These are phyloP conservation scores for Hypoxylon rickii DNA, from an alignment of 495 filamentous ascomycete genomes.

Conservation along the genomic window DNA sequence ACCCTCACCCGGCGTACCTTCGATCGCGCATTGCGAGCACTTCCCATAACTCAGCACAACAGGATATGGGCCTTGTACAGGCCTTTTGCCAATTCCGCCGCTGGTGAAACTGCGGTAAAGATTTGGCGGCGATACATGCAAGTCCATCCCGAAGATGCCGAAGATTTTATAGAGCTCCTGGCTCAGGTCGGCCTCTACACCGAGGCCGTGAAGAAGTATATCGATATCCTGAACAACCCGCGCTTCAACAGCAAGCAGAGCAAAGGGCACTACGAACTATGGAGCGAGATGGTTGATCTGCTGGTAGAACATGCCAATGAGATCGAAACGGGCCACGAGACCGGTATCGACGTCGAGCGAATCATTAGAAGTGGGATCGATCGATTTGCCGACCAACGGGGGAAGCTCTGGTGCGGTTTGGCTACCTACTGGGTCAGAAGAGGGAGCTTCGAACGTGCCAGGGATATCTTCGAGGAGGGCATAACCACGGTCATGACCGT, in stretches of 20 bases:
- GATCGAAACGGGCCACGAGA: constrained; percentile 76
- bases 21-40: constrained; percentile 88
- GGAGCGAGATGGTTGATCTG: constrained; percentile 98
- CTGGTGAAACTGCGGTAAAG: constrained; percentile 86
- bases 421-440: constrained; percentile 97
- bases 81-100: constrained; percentile 90
- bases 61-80: constrained; percentile 94
- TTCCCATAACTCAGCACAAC: constrained; percentile 97
- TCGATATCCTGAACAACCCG: constrained; percentile 90
- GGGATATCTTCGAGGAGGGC: constrained; percentile 95
- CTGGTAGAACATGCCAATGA: constrained; percentile 89
- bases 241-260: constrained; percentile 89
- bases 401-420: constrained; percentile 94
- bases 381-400: constrained; percentile 90
- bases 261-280: constrained; percentile 94
- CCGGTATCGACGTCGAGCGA: constrained; percentile 86
- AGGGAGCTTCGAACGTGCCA: constrained; percentile 84
- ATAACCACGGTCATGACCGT: constrained; percentile 99
- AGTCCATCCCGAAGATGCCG: constrained; percentile 92
- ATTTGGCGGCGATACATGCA: constrained; percentile 98
- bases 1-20: constrained; percentile 91
- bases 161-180: constrained; percentile 91
- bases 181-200: constrained; percentile 83
- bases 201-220: constrained; percentile 90
- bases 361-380: constrained; percentile 94